Percentiles rank a stretch among this genome's conserved stretches.
phyloP scores from a whole-genome alignment of 1,284 basidiomycete species.

The Malassezia dermatis region DNA sequence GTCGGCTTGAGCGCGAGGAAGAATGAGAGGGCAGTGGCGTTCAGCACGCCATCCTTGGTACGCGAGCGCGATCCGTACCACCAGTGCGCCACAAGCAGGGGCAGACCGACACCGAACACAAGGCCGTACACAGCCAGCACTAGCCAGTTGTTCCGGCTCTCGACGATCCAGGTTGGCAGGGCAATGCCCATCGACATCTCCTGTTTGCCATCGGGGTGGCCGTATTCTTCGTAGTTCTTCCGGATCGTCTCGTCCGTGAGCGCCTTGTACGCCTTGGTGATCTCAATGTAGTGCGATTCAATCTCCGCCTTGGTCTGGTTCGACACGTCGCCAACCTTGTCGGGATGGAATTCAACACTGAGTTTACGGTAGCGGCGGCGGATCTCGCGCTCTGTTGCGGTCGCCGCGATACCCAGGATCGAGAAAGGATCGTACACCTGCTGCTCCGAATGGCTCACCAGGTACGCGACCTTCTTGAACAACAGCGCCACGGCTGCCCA shows the following conservation, averaged over 20 bases:
- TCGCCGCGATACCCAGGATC: slow-evolving; percentile 74
- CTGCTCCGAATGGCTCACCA: slow-evolving; percentile 50
- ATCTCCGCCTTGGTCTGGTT: slow-evolving; percentile 85
- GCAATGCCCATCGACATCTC: slow-evolving; percentile 93
- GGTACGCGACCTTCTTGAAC: slow-evolving; percentile 57
- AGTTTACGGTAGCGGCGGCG: slow-evolving; percentile 92
- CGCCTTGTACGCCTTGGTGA: slow-evolving; percentile 98
- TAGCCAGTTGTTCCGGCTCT: slow-evolving; percentile 80
- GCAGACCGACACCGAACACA: slow-evolving; percentile 74
- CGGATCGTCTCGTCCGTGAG: slow-evolving; percentile 87
- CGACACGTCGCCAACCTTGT: slow-evolving; percentile 71
- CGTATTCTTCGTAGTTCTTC: slow-evolving; percentile 80
- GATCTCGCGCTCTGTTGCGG: slow-evolving; percentile 78
- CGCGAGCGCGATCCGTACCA: slow-evolving; percentile 87
- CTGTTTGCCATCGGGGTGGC: slow-evolving; percentile 92
- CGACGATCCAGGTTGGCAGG: slow-evolving; percentile 84
- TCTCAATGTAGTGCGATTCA: slow-evolving; percentile 74
- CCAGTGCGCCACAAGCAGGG: slow-evolving; percentile 72
- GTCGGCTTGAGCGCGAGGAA: slow-evolving; percentile 79
- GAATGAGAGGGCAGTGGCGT: slow-evolving; percentile 72
- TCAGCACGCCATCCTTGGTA: slow-evolving; percentile 85
- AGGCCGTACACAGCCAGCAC: slow-evolving; percentile 79
- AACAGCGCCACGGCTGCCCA: slow-evolving; percentile 68
- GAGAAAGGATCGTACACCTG: slow-evolving; percentile 77
- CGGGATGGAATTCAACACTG: slow-evolving; percentile 61